phyloP scores from a whole-genome alignment of 2,329 filamentous ascomycete genomes.

The Metarhizium humberi region DNA sequence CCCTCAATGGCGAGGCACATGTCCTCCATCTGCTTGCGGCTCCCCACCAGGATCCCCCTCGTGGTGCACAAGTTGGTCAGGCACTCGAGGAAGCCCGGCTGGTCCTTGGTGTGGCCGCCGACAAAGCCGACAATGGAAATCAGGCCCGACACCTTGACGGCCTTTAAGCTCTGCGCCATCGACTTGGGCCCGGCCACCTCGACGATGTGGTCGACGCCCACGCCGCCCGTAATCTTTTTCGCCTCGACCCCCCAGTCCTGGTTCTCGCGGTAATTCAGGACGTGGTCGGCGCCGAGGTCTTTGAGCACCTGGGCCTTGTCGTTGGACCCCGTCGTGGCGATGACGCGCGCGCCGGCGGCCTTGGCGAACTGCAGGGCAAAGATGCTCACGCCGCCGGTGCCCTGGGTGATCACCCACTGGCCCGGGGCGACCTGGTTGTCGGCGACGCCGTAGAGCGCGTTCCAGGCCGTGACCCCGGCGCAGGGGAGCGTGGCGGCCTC shows the following conservation, averaged over 20 bases:
- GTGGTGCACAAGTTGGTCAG: constrained; percentile 27
- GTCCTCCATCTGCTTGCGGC: constrained; percentile 37
- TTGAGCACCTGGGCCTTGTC: constrained; percentile 34
- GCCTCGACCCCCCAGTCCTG: constrained; percentile 36
- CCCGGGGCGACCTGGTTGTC: constrained; percentile 40
- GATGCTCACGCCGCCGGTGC: constrained; percentile 53
- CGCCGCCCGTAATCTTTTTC: constrained; percentile 31
- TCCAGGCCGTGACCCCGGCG: constrained; percentile 57
- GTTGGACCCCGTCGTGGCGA: constrained; percentile 36
- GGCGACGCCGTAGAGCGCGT: constrained; percentile 50
- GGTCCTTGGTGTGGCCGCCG: constrained; percentile 15
- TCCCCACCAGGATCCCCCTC: constrained; percentile 38
- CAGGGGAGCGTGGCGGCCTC: constrained; percentile 52
- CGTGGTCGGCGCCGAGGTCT: constrained; percentile 38
- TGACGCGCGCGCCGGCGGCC: constrained; percentile 37
- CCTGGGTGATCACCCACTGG: constrained; percentile 54
- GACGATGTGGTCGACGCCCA: constrained; percentile 37
- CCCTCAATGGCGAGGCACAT: constrained; percentile 41
- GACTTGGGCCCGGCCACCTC: constrained; percentile 23
- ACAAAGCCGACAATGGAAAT: constrained; percentile 32
- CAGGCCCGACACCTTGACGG: constrained; percentile 35
- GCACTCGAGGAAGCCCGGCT: constrained; percentile 25
- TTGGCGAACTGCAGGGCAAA: constrained; percentile 44
- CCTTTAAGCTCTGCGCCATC: constrained; percentile 33
- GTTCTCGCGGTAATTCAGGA: constrained; percentile 40